Evolutionary conservation across 2,329 filamentous ascomycete species (phyloP).

Genomic region (Scortechinia acanthostroma): DNA sequence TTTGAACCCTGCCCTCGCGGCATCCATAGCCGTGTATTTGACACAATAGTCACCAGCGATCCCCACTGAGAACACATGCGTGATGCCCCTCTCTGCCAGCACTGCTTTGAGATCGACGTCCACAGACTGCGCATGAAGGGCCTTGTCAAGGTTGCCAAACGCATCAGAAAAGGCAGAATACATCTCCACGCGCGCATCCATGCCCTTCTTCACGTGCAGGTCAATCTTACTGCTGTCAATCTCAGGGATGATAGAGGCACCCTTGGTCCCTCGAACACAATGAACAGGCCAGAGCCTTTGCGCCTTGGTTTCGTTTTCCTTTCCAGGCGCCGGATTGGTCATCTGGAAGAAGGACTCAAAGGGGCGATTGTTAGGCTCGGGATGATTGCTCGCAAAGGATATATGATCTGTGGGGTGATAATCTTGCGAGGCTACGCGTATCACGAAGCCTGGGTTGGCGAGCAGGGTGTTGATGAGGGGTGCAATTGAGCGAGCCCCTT

Average conservation of each 20-base stretch:
- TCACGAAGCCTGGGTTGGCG: constrained; percentile 34
- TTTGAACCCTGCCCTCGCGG: constrained; percentile 44
- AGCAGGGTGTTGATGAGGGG: constrained; percentile 48
- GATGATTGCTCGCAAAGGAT: constrained; percentile 54
- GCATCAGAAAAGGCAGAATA: constrained; percentile 56
- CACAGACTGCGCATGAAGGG: constrained; percentile 12
- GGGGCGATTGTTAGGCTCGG: constrained; percentile 42
- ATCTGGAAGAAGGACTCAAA: constrained; percentile 43
- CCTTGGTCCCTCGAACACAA: constrained; percentile 45
- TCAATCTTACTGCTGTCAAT: constrained; percentile 38
- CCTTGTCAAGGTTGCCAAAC: constrained; percentile 35
- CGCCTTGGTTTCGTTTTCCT: constrained; percentile 32
- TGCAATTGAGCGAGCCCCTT: constrained; percentile 41
- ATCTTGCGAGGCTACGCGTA: constrained; percentile 52
- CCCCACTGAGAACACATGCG: constrained; percentile 49
- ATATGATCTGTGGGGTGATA: constrained; percentile 52
- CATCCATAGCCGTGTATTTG: constrained; percentile 52
- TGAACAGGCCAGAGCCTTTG: constrained; percentile 56
- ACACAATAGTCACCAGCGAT: constrained; percentile 60
- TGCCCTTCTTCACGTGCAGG: constrained; percentile 46
- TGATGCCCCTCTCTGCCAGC: constrained; percentile 35
- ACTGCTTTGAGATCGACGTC: constrained; percentile 36
- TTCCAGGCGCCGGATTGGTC: constrained; percentile 22
- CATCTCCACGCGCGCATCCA: constrained; percentile 50
- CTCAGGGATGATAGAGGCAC: constrained; percentile 46